Percentiles rank a stretch among this genome's conserved stretches.
These are phyloP conservation scores for Clonostachys sp. DNA, from an alignment of 2,329 filamentous ascomycete genomes.

Conservation along the genomic window DNA sequence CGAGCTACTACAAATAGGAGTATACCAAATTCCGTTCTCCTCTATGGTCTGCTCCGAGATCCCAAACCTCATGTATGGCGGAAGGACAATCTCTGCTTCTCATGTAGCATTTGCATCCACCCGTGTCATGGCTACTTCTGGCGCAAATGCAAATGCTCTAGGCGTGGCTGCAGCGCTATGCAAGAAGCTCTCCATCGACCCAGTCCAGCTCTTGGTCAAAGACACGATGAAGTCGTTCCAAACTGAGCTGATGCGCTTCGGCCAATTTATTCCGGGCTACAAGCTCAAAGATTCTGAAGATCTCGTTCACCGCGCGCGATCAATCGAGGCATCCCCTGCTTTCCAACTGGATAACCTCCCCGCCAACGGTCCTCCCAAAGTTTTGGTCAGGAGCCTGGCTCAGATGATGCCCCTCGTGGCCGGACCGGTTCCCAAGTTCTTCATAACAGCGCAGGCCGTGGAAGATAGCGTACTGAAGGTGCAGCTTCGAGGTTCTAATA, in stretches of 20 bases:
- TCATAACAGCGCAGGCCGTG: slow-evolving; percentile 8
- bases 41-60: slow-evolving; percentile 14
- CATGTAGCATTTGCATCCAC: slow-evolving; percentile 15
- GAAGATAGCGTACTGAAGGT: slow-evolving; percentile 9
- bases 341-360: slow-evolving; percentile 9
- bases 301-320: slow-evolving; percentile 6
- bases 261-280: slow-evolving; percentile 13
- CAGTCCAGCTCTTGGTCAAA: slow-evolving; percentile 11
- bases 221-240: slow-evolving; percentile 13
- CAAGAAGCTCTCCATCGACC: slow-evolving; percentile 9
- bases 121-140: slow-evolving; percentile 15
- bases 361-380: slow-evolving; percentile 12
- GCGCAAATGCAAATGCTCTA: slow-evolving; percentile 13
- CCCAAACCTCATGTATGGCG: slow-evolving; percentile 15
- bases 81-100: slow-evolving; percentile 13
- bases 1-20: too few relatives aligned
- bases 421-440: slow-evolving; percentile 9
- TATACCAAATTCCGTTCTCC: slow-evolving; percentile 8
- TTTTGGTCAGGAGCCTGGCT: slow-evolving; percentile 12
- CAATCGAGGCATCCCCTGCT: slow-evolving; percentile 4
- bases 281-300: slow-evolving; percentile 11
- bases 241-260: slow-evolving; percentile 13
- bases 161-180: slow-evolving; percentile 12
- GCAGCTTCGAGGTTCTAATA: slow-evolving; percentile 13
- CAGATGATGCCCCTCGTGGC: slow-evolving; percentile 13